phyloP scores from a whole-genome alignment of 371 early-diverging fungal genomes.

The Mucor lusitanicus region DNA sequence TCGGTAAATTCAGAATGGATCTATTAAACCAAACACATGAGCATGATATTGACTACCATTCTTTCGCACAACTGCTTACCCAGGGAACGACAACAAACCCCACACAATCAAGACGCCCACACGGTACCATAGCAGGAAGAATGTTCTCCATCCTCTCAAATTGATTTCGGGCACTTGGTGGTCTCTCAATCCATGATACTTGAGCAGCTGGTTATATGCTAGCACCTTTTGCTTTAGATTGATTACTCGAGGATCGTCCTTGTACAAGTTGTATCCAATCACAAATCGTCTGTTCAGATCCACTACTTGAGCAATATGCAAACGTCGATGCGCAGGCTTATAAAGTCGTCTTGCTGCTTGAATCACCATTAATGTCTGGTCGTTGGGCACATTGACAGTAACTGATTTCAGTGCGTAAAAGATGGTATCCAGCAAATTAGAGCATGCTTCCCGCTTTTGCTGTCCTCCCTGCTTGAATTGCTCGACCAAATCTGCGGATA shows the following conservation, averaged over 20 bases:
- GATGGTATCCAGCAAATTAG: constrained; percentile 77
- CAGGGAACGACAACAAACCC: constrained; percentile 82
- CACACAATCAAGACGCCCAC: constrained; percentile 67
- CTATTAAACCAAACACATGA: constrained; percentile 30
- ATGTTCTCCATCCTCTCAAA: constrained; percentile 69
- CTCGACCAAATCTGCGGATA: constrained; percentile 79
- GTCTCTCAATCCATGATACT: constrained; percentile 91
- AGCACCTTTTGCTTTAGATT: constrained; percentile 73
- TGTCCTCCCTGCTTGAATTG: constrained; percentile 83
- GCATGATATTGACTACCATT: not conserved
- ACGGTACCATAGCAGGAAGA: constrained; percentile 71
- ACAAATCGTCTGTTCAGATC: constrained; percentile 91
- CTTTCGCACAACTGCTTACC: constrained; percentile 53
- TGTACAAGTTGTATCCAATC: constrained; percentile 81
- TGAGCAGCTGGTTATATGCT: constrained; percentile 87
- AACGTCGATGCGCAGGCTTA: constrained; percentile 80
- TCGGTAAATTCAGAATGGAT: constrained; percentile 78
- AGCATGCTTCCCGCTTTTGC: constrained; percentile 81
- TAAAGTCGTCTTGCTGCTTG: constrained; percentile 96
- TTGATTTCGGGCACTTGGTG: constrained; percentile 91
- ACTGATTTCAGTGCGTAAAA: constrained; percentile 80
- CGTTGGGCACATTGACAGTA: constrained; percentile 92
- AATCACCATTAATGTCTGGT: constrained; percentile 91
- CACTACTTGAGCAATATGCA: constrained; percentile 83
- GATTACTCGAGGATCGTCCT: constrained; percentile 80